Base-by-base conservation (phyloP, 352 stramenopile genomes). In the Phytophthora sp. region DNA sequence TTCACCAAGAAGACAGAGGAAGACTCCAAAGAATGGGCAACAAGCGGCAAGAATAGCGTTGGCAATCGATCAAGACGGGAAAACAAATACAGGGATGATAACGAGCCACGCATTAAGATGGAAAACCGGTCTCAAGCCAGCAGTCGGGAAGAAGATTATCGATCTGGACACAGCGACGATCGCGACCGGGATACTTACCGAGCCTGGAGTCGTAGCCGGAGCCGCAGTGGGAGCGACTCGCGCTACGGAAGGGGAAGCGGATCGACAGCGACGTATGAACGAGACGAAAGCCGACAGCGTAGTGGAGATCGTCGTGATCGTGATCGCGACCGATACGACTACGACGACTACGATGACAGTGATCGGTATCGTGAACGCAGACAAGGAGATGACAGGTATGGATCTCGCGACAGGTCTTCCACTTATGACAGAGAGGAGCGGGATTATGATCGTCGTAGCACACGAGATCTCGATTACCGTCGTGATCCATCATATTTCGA, bases 1-100 rank as follows among this genome's bases (percentile, higher is more conserved):
- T 91, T 80, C 51, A 94, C 86, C 1, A 80, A 88, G 57, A 85
- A 88, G 60, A 82, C 73, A 1, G 65, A 79, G 26, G 88, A 91
- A 33, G 85, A 91, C 41, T 81, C 77, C 0, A 88, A 86, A 44
- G 69, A 80, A 9, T 80, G 80, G 57, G 56, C 81, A 63, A 35
- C 72, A 60, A 61, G 42, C 65, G 35, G 23, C 31, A 70, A 64
- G 59, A 59, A 35, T 15, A 69, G 66, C 39, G 69, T 71, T 4
- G 42, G 45, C 53, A 35, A 35, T n/a, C 50, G 44, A n/a, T 53
- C 54, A 26, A 69, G 57, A 29, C 53, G 50, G 8, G 66, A 46
- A 15, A 60, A 56, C 21, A 63, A 52, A 50, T 55, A 51, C 31
- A 53, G 57, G 62, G 62, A 79, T 30, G 42, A 67, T 16, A 52